These are phyloP conservation scores for Friedmanniomyces endolithicus DNA, from an alignment of 495 filamentous ascomycete species.

Conservation along the genomic window DNA sequence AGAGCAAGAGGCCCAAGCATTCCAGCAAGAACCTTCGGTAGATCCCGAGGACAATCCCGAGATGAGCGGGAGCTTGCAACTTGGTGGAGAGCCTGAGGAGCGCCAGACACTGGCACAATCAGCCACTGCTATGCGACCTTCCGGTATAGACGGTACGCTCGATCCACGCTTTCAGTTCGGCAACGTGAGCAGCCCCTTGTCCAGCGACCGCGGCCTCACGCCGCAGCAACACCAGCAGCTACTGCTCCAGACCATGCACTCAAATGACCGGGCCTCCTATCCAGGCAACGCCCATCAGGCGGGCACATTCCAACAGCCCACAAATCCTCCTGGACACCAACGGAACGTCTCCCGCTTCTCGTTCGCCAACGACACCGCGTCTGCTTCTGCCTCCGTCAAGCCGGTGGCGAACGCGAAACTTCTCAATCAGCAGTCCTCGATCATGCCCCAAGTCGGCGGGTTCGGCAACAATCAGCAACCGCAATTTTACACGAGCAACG, in stretches of 20 bases:
- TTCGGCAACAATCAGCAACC: slow-evolving; percentile 40
- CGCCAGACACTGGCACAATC: slow-evolving; percentile 28
- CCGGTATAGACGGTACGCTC: slow-evolving; percentile 46
- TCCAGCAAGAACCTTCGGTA: slow-evolving; percentile 29
- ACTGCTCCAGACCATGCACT: slow-evolving; percentile 43
- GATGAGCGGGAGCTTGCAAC: slow-evolving; percentile 65
- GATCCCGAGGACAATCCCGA: slow-evolving; percentile 44
- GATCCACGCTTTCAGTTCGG: slow-evolving; percentile 18
- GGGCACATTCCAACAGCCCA: slow-evolving; percentile 28
- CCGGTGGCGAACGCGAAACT: slow-evolving; percentile 70
- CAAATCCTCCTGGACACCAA: slow-evolving; percentile 59
- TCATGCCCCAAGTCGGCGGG: slow-evolving; percentile 53
- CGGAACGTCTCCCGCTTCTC: slow-evolving; percentile 80
- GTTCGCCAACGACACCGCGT: slow-evolving; percentile 65
- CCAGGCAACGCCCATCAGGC: slow-evolving; percentile 46
- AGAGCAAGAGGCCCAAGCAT: slow-evolving; percentile 44
- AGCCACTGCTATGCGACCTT: slow-evolving; percentile 53
- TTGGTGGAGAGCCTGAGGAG: slow-evolving; percentile 86
- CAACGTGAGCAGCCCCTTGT: slow-evolving; percentile 27
- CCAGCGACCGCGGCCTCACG: slow-evolving; percentile 56
- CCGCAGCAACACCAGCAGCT: slow-evolving; percentile 67
- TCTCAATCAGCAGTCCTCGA: slow-evolving; percentile 76
- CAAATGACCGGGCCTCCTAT: slow-evolving; percentile 38
- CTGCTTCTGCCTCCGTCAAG: slow-evolving; percentile 58
- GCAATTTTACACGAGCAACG: slow-evolving; percentile 52